phyloP scores from a whole-genome alignment of 164 flowering plant species.

The Amborella trichopoda region DNA sequence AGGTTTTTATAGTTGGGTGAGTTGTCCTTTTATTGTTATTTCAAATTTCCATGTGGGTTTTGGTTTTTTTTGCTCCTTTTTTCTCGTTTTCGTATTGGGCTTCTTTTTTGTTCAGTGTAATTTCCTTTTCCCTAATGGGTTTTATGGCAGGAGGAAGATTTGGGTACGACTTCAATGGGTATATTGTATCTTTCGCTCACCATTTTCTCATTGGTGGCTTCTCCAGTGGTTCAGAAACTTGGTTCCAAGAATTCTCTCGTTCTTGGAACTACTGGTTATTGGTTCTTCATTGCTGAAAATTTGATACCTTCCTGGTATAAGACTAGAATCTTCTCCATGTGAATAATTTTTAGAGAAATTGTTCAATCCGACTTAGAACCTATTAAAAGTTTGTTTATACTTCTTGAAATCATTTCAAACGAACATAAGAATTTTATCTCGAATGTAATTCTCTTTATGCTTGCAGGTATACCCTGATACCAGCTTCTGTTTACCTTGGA shows the following conservation, averaged over 20 bases:
- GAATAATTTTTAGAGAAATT: no score
- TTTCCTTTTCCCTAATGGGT: no score
- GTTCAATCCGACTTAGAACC: no score
- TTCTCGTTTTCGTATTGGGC: background rate
- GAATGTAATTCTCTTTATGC: no score
- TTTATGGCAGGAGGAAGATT: conserved; percentile 52
- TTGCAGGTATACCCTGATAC: conserved; percentile 88
- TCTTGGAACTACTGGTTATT: conserved; percentile 88
- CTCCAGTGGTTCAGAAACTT: conserved; percentile 52
- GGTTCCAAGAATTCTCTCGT: conserved; percentile 77
- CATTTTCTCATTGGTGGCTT: conserved; percentile 67
- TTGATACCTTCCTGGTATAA: conserved; percentile 75
- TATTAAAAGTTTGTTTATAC: no score
- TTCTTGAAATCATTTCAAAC: no score
- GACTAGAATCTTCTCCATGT: no score
- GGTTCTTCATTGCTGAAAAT: conserved; percentile 88
- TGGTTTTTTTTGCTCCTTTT: background rate
- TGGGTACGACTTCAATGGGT: conserved; percentile 83
- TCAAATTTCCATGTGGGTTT: background rate
- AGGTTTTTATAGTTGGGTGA: background rate
- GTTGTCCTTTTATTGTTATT: background rate
- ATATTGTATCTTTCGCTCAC: conserved; percentile 79
- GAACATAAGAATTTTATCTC: no score
- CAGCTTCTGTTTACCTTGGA: conserved; percentile 84
- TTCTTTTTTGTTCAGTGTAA: background rate